Base-by-base conservation (phyloP, 768 basidiomycete genomes). In the Mycena galopus region DNA sequence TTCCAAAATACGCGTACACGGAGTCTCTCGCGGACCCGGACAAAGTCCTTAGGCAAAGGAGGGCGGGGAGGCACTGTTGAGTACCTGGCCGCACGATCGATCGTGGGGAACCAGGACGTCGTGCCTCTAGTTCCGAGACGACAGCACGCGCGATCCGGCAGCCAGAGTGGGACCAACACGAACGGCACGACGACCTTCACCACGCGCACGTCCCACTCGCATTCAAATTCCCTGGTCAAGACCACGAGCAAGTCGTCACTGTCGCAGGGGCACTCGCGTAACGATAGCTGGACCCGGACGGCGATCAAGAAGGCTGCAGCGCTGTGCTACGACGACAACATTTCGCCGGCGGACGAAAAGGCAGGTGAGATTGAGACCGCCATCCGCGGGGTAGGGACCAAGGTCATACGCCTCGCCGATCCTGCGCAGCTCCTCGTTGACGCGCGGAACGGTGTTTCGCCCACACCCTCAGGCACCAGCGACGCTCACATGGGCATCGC, bases 1-100 rank as follows among this genome's bases (percentile, higher is more conserved):
- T 87, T 93, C 71, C 89, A 90, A 62, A 93, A 94, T 78, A 89
- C 87, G 73, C 87, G 85, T 19, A 85, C 90, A 11, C 88, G 93
- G 37, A 89, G 85, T 35, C 73, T 93, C 14, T 93, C 92, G 12
- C 88, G 93, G 1, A 83, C 88, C 9, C 88, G 93, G 32, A 83
- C 91, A 25, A 91, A 90, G 75, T 91, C 91, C 2, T 80, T 90
- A 51, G 77, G 47, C 75, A 77, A 70, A 69, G 60, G 63, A 71
- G 72, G 37, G 74, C 78, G 65, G 74, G 17, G 35, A 16, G 80
- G 81, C 47, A 83, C 81, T 76, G 79, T 94, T 58, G 91, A 91
- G 67, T 89, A 88, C 74, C 86, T 95, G 57, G 88, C 93, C 12
- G 89, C 91, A 3, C 88, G 90, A 23, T 90, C 93, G 0, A 84